Percentiles rank a stretch among this genome's conserved stretches.
Evolutionary conservation across 257 asterid genomes (phyloP).

Genomic region (Galeopsis tetrahit): DNA sequence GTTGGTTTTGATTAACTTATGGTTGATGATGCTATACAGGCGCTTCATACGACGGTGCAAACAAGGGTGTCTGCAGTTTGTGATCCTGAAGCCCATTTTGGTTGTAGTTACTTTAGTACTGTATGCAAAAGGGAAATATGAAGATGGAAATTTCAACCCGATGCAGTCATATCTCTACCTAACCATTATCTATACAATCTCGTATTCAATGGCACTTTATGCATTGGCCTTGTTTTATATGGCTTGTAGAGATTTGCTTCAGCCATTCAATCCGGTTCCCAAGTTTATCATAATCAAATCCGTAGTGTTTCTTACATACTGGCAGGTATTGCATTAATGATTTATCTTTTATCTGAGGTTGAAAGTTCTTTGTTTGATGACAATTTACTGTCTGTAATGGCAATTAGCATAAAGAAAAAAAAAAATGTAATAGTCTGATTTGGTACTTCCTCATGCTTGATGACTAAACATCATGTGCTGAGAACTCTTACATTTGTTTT

Average conservation of each 20-base stretch:
- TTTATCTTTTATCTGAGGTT: neutral
- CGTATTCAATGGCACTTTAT: constrained; percentile 93
- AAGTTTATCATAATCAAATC: constrained; percentile 92
- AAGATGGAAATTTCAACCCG: constrained; percentile 94
- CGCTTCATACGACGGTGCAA: constrained; percentile 97
- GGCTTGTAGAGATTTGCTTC: constrained; percentile 97
- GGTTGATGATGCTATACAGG: constrained; percentile 52
- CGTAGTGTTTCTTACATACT: constrained; percentile 92
- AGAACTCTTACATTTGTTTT: neutral
- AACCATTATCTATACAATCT: constrained; percentile 88
- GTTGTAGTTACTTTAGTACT: constrained; percentile 79
- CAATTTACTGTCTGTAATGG: constrained; percentile 5
- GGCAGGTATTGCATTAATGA: constrained; percentile 70
- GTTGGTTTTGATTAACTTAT: constrained; percentile 29
- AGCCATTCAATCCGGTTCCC: constrained; percentile 99
- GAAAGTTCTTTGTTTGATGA: constrained; percentile 11
- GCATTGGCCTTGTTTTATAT: constrained; percentile 90
- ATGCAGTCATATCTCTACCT: constrained; percentile 90
- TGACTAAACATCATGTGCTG: neutral
- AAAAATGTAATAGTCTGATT: neutral
- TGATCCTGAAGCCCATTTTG: constrained; percentile 90
- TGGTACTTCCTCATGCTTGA: neutral
- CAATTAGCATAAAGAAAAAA: neutral
- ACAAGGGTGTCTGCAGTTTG: constrained; percentile 98
- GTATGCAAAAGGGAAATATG: constrained; percentile 88